These are phyloP conservation scores for Scytalidium sp. DNA, from an alignment of 2,329 filamentous ascomycete genomes.

Conservation along the genomic window DNA sequence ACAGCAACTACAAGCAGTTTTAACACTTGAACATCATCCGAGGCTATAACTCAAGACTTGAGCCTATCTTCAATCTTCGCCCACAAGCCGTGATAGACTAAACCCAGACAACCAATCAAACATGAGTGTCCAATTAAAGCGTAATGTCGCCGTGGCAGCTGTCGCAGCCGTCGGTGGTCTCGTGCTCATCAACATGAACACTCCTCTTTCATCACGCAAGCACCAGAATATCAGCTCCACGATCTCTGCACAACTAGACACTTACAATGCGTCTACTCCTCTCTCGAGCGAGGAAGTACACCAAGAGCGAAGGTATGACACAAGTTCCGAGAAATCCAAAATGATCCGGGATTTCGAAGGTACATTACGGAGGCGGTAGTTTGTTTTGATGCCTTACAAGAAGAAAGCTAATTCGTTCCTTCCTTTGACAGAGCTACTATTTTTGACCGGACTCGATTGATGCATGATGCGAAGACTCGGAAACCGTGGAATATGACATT, in stretches of 20 bases:
- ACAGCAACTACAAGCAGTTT: not conserved
- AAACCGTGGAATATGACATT: conserved; percentile 21
- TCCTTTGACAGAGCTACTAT: conserved; percentile 13
- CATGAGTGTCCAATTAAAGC: not conserved
- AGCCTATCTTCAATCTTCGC: not conserved
- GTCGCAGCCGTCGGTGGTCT: conserved; percentile 13
- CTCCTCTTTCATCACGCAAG: conserved; percentile 8
- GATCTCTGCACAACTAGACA: conserved; percentile 15
- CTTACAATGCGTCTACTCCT: conserved; percentile 11
- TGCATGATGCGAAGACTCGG: conserved; percentile 14
- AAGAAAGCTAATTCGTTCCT: conserved; percentile 4
- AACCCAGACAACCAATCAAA: not conserved
- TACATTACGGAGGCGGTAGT: not conserved
- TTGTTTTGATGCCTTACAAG: conserved; percentile 1
- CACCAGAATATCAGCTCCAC: conserved; percentile 11
- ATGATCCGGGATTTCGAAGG: not conserved
- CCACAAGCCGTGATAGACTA: not conserved
- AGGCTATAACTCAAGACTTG: not conserved
- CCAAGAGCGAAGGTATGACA: conserved; percentile 12
- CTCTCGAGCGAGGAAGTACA: conserved; percentile 4
- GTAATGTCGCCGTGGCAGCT: conserved; percentile 12
- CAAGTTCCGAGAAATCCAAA: not conserved
- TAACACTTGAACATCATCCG: not conserved
- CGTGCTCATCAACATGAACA: conserved; percentile 8
- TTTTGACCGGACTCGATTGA: conserved; percentile 16